Conservation (phyloP, 176 grass and related monocot genomes). For the Alopecurus myosuroides region DNA sequence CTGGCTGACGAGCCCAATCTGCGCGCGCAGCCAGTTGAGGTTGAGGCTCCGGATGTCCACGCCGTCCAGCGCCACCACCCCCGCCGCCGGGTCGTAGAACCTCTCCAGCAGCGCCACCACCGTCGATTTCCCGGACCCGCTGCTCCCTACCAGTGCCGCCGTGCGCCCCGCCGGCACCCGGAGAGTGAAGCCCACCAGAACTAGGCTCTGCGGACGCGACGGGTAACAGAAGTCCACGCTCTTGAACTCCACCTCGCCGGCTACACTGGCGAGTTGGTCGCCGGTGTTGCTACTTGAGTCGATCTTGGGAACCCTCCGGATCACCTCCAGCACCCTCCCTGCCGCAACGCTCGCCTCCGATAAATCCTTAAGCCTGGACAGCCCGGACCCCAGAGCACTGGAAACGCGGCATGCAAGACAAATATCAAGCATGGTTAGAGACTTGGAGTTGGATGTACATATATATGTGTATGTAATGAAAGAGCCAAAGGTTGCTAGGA, state of each 20-base stretch:
- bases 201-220: conserved; percentile 60
- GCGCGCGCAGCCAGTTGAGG: conserved; percentile 81
- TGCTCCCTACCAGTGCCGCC: conserved; percentile 71
- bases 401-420: neutral
- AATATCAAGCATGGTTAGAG: neutral
- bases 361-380: conserved; percentile 82
- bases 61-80: conserved; percentile 36
- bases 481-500: too few species aligned
- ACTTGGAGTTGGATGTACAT: too few species aligned
- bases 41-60: conserved; percentile 57
- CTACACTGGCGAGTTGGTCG: conserved; percentile 45
- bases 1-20: conserved; percentile 96
- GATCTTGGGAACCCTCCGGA: conserved; percentile 70
- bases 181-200: conserved; percentile 73
- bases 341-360: conserved; percentile 77
- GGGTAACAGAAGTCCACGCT: conserved; percentile 78
- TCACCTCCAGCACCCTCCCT: conserved; percentile 58
- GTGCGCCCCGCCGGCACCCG: conserved; percentile 63
- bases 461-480: too few species aligned
- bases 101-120: conserved; percentile 85
- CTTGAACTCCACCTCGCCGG: conserved; percentile 73
- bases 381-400: conserved; percentile 72
- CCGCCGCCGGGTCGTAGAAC: conserved; percentile 74
- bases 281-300: conserved; percentile 63
- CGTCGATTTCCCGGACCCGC: conserved; percentile 85